Base-by-base conservation (phyloP, 177 flowering plant species). In the Vitis hybrid region DNA sequence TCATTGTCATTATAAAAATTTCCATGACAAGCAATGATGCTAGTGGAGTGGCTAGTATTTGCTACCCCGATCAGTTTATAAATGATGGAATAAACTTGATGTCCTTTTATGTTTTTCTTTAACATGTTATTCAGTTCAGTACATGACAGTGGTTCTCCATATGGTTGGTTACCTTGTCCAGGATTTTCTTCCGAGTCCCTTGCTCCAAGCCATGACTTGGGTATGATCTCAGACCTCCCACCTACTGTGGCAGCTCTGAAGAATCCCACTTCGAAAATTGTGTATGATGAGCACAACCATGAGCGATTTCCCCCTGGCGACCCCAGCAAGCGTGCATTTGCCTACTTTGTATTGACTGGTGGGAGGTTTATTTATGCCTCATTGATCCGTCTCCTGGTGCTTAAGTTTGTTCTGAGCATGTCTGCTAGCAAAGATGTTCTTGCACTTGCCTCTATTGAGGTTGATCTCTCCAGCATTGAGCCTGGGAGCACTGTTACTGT, bases 341-440 rank as follows among this genome's bases (percentile, higher is more conserved):
- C 90, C 14, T 88, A 88, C 79, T 83, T 88, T 75, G 89, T 88
- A n/a, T 71, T 86, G 74, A 70, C 90, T 1, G 92, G 90, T 74
- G 92, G 92, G 11, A 82, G 92, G 74, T 88, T 88, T 71, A 84
- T 88, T 49, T 86, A 88, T 79, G 92, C 92, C 11, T 88, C 92
- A 17, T 61, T 88, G 51, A 58, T 85, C 61, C 85, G 92, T 63
- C 86, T 88, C 57, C 76, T 88, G 71, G 71, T 88, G 55, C 87
- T 88, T 64, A 88, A 88, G 76, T 80, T 88, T 66, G 88, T 88
- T 45, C 78, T 88, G 60, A 88, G 89, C 75, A 86, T 86, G 92
- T 88, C 92, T 62, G 88, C 90, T 11, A 86, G 92, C 63, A 88
- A 84, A 62, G 90, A 88, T 64, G 90, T 88, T 15, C 89, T 88